These are phyloP conservation scores for Teratosphaeria zuluensis DNA, from an alignment of 2,329 filamentous ascomycete genomes.

Conservation along the genomic window DNA sequence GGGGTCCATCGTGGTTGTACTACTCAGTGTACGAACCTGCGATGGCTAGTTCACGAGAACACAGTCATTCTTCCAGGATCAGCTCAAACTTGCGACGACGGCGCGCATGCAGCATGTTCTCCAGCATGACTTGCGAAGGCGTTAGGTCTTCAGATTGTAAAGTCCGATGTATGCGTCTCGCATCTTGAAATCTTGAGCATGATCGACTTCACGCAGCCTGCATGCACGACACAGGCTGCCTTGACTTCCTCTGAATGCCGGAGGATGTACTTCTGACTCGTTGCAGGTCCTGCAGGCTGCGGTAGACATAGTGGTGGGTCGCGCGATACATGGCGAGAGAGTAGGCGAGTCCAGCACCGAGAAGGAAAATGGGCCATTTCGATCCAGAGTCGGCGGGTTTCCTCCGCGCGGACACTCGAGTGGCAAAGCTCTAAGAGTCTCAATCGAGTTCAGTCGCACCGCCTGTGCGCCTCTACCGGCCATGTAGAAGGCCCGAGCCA, in stretches of 20 bases:
- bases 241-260: background rate
- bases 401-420: background rate
- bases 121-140: background rate
- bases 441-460: background rate
- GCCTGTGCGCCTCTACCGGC: background rate
- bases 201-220: background rate
- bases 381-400: background rate
- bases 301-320: background rate
- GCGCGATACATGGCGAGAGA: no score
- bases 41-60: background rate
- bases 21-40: background rate
- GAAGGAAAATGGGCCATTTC: background rate
- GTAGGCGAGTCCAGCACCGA: background rate
- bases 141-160: background rate
- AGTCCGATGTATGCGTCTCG: background rate
- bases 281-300: background rate
- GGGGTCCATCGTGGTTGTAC: background rate
- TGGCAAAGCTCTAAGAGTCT: background rate
- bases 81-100: background rate
- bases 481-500: background rate
- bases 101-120: background rate
- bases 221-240: background rate
- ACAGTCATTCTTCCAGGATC: background rate
- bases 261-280: background rate
- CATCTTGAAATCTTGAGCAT: background rate